Evolutionary conservation across 2,329 filamentous ascomycete genomes (phyloP).

Genomic region (Didymella arachidicola): DNA sequence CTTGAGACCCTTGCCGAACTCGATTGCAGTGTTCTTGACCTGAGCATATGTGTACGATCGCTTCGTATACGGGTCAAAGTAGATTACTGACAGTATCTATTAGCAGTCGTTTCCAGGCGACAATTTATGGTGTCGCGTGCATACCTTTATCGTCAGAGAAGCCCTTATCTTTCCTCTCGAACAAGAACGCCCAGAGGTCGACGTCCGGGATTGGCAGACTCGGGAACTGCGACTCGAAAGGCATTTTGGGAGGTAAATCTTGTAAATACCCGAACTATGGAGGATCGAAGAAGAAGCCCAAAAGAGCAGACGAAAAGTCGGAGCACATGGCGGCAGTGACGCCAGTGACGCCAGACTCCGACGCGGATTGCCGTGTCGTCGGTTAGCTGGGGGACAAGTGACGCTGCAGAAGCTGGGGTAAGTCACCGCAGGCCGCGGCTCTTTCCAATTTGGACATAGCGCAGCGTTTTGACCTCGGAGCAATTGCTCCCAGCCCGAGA

Average conservation of each 20-base stretch:
- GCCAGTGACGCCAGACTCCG: constrained; percentile 20
- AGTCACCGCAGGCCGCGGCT: constrained; percentile 33
- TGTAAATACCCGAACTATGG: neutral
- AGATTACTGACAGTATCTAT: constrained; percentile 67
- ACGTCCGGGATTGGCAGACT: constrained; percentile 73
- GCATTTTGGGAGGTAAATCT: constrained; percentile 62
- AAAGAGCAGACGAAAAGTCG: constrained; percentile 16
- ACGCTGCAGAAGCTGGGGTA: constrained; percentile 26
- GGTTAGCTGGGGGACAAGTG: constrained; percentile 26
- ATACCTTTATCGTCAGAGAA: constrained; percentile 78
- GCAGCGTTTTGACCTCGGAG: neutral
- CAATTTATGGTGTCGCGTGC: neutral
- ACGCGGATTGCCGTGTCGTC: constrained; percentile 23
- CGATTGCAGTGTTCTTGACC: constrained; percentile 68
- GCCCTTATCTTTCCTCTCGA: constrained; percentile 70
- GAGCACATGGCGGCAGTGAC: constrained; percentile 21
- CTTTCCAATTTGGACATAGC: constrained; percentile 28
- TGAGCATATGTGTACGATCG: constrained; percentile 75
- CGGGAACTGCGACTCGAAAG: constrained; percentile 71
- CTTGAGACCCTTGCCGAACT: constrained; percentile 83
- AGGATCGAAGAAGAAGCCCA: constrained; percentile 13
- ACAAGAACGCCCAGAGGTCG: constrained; percentile 81
- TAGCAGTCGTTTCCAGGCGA: constrained; percentile 2
- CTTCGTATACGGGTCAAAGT: constrained; percentile 75
- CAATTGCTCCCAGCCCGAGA: constrained; percentile 2